Evolutionary conservation across 306 rosid genomes (phyloP).

Genomic region (Astragalus glycyphyllos): DNA sequence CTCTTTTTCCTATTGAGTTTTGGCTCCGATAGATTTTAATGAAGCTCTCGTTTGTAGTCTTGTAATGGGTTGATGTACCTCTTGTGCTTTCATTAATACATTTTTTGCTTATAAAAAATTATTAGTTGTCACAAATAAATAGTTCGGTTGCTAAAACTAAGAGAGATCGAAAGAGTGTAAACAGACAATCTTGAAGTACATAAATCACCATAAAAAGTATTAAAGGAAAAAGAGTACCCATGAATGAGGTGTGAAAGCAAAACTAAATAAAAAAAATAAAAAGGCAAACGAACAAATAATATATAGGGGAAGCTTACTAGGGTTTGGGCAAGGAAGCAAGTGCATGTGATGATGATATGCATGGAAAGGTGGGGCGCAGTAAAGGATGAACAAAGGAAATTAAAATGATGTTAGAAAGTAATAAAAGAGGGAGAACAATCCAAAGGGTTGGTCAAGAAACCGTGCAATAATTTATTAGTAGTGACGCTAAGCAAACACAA

Average conservation of each 20-base stretch:
- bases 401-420: slow-evolving; percentile 44
- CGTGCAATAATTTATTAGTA: slow-evolving; percentile 59
- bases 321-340: slow-evolving; percentile 52
- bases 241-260: slow-evolving; percentile 9
- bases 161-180: too few species aligned
- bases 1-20: too few species aligned
- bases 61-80: too few species aligned
- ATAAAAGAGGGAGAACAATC: slow-evolving; percentile 52
- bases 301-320: background rate
- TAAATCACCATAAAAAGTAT: background rate
- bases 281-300: background rate
- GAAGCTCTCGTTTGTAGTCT: too few species aligned
- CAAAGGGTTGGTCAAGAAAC: slow-evolving; percentile 64
- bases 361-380: slow-evolving; percentile 69
- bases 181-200: too few species aligned
- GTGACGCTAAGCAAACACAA: slow-evolving; percentile 71
- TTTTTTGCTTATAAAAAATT: too few species aligned
- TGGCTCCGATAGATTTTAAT: too few species aligned
- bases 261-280: too few species aligned
- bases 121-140: too few species aligned
- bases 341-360: slow-evolving; percentile 85
- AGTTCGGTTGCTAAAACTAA: too few species aligned
- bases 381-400: slow-evolving; percentile 42
- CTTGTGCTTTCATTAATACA: too few species aligned
- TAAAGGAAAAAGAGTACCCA: background rate